A percentile compares a stretch with the other conserved stretches of the same genome.
Evolutionary conservation across 2,329 filamentous ascomycete species (phyloP).

Genomic region (Colletotrichum sp.): DNA sequence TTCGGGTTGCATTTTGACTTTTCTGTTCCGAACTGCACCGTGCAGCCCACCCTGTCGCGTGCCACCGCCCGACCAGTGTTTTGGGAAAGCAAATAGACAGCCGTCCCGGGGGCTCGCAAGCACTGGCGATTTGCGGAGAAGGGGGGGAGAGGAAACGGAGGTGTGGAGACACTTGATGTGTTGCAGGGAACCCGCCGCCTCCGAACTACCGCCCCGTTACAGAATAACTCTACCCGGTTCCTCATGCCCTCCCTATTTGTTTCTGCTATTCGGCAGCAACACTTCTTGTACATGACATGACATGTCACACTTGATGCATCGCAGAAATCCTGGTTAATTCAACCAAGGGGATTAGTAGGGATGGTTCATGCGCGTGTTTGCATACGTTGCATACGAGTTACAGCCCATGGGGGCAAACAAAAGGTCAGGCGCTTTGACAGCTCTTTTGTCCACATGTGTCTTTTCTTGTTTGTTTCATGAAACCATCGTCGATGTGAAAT

Average conservation of each 20-base stretch:
- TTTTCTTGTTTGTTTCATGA: background rate
- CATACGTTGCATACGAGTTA: background rate
- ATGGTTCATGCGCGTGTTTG: slow-evolving; percentile 5
- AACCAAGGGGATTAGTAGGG: background rate
- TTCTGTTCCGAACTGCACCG: background rate
- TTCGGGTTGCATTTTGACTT: background rate
- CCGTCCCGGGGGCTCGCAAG: background rate
- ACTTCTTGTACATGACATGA: background rate
- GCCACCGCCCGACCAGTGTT: background rate
- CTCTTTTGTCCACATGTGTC: too few relatives aligned
- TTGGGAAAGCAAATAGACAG: background rate
- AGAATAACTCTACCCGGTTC: background rate
- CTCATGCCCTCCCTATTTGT: background rate
- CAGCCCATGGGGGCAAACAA: background rate
- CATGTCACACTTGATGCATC: background rate
- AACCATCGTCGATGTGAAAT: background rate
- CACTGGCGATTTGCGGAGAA: background rate
- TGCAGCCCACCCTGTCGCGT: background rate
- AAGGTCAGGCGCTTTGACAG: background rate
- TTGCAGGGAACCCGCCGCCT: background rate
- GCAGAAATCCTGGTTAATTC: background rate
- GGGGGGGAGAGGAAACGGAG: background rate
- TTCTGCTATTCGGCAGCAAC: background rate
- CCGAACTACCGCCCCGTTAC: background rate
- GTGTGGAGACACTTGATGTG: background rate